Conservation (phyloP, 202 grass and related monocot genomes). For the Panicum hallii region DNA sequence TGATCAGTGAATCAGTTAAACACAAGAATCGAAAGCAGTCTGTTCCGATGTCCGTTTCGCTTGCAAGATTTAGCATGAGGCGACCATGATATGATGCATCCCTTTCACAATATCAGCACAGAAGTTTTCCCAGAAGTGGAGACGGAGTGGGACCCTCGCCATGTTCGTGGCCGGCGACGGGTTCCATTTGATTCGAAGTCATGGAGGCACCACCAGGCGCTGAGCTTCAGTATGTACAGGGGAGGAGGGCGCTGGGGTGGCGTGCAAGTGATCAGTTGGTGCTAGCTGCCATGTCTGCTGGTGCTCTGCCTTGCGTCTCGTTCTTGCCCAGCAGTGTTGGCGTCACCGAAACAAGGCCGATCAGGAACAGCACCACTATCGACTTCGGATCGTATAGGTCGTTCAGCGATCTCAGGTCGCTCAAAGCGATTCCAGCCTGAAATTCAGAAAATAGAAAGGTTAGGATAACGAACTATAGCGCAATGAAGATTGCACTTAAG, state of each 20-base stretch:
- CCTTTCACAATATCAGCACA: neutral
- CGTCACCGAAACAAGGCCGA: slow-evolving; percentile 84
- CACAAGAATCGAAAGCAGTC: neutral
- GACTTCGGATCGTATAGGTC: slow-evolving; percentile 88
- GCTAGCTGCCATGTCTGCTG: neutral
- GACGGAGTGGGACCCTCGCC: neutral
- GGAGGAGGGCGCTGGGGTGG: neutral
- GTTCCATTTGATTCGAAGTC: slow-evolving; percentile 9
- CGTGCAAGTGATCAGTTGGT: slow-evolving; percentile 50
- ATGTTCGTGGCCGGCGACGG: neutral
- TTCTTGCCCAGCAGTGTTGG: slow-evolving; percentile 76
- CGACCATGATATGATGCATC: neutral
- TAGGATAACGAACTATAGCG: neutral
- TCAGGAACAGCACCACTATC: slow-evolving; percentile 80
- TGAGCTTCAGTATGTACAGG: slow-evolving; percentile 70
- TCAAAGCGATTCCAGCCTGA: slow-evolving; percentile 94
- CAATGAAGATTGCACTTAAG: neutral
- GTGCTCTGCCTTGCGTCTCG: slow-evolving; percentile 47
- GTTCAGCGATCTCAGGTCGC: slow-evolving; percentile 77
- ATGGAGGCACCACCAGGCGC: slow-evolving; percentile 18
- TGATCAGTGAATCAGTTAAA: slow-evolving; percentile 13
- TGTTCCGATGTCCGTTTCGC: neutral
- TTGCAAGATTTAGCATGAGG: slow-evolving; percentile 4
- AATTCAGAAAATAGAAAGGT: slow-evolving; percentile 12
- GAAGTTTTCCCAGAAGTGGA: neutral